These are phyloP conservation scores for Decorospora gaudefroyi DNA, from an alignment of 2,329 filamentous ascomycete genomes.

Conservation along the genomic window DNA sequence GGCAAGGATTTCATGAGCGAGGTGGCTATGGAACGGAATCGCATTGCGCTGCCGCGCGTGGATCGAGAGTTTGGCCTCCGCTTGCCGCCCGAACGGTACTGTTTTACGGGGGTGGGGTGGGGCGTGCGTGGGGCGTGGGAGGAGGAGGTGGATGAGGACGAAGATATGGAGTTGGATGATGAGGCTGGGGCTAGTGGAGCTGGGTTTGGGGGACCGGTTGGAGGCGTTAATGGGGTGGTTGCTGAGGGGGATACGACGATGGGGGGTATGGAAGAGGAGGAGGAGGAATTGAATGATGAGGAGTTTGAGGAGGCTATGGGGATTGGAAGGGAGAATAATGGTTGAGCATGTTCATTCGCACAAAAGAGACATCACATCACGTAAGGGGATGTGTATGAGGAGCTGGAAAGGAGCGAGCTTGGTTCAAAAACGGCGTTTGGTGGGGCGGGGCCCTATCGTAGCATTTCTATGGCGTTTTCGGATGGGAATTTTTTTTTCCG, in stretches of 20 bases:
- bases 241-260: slow-evolving; percentile 32
- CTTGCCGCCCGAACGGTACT: slow-evolving; percentile 65
- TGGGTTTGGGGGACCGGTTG: slow-evolving; percentile 37
- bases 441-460: too few relatives aligned
- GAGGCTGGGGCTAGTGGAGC: slow-evolving; percentile 40
- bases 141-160: slow-evolving; percentile 76
- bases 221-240: slow-evolving; percentile 27
- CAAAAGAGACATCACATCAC: too few relatives aligned
- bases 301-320: slow-evolving; percentile 52
- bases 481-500: too few relatives aligned
- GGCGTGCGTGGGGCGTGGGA: slow-evolving; percentile 58
- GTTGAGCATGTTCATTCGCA: background rate
- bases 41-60: slow-evolving; percentile 48
- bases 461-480: too few relatives aligned
- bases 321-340: slow-evolving; percentile 3
- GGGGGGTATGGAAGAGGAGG: slow-evolving; percentile 43
- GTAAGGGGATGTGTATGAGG: too few relatives aligned
- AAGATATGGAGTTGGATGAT: slow-evolving; percentile 13
- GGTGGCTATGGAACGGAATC: slow-evolving; percentile 61
- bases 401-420: too few relatives aligned
- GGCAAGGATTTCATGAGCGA: slow-evolving; percentile 78
- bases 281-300: slow-evolving; percentile 50
- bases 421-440: too few relatives aligned
- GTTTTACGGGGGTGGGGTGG: slow-evolving; percentile 46
- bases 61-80: slow-evolving; percentile 62